Base-by-base conservation (phyloP, 768 basidiomycete genomes). In the Lentinula lateritia region DNA sequence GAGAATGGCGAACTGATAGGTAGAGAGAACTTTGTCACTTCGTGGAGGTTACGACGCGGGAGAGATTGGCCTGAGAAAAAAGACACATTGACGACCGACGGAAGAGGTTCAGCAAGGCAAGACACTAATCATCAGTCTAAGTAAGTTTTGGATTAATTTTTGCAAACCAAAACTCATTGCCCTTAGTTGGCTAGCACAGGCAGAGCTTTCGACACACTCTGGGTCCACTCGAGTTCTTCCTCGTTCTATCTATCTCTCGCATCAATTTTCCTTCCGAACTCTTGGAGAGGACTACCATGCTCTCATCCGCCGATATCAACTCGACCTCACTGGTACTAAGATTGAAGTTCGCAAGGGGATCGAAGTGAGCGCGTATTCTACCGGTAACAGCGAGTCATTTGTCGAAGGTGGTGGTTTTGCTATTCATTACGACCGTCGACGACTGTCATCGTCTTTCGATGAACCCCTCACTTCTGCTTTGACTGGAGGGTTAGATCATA, bases 251-350 rank as follows among this genome's bases (percentile, higher is more conserved):
- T 96, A 96, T 72, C 85, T 92, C 16, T 84, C 87, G 0, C 90
- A 93, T 65, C 92, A 95, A 63, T 92, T 96, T 70, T 78, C 86
- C 10, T 96, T 96, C 77, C 81, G 84, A 66, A 80, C 85, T 1
- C 80, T 93, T 0, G 84, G 85, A 12, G 85, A 88, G 64, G 87
- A 93, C 66, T 92, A 93, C 68, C 87, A 92, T 60, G 88, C 90
- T 0, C 82, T 90, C n/a, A 82, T 88, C 41, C 84, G 85, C 38
- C 79, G 80, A 3, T 83, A 83, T 63, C 82, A 84, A 58, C 78
- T 90, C 50, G 84, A 86, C 61, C 76, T 87, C 38, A 71, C 76
- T 1, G 84, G 82, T 1, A 53, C 68, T 41, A 85, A 83, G 78
- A 81, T 94, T 59, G 83, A 87, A 13, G 92, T 93, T 6, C 83